These are phyloP conservation scores for Candida dajiaensis DNA, from an alignment of 805 yeast species.

Conservation along the genomic window DNA sequence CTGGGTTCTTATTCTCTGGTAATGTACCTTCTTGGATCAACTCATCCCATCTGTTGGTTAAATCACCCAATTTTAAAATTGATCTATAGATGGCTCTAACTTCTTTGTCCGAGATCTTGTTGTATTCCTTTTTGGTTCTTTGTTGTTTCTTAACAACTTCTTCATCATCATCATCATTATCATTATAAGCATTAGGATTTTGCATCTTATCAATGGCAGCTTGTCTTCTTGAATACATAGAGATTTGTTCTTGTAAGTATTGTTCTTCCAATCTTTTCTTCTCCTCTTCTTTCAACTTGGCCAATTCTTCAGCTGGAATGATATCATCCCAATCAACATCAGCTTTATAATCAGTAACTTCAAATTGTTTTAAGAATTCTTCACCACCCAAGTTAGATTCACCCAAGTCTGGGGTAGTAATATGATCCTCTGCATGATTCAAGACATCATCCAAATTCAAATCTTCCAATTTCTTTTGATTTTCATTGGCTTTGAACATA, in stretches of 20 bases:
- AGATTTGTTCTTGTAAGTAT: slow-evolving; percentile 82
- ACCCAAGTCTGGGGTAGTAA: slow-evolving; percentile 92
- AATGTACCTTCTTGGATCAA: slow-evolving; percentile 86
- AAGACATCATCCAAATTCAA: slow-evolving; percentile 93
- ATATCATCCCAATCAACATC: slow-evolving; percentile 99
- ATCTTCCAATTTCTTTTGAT: slow-evolving; percentile 92
- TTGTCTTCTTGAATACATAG: slow-evolving; percentile 76
- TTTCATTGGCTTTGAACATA: slow-evolving; percentile 93
- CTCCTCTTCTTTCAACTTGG: slow-evolving; percentile 86
- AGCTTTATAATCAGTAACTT: slow-evolving; percentile 97
- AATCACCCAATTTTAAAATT: slow-evolving; percentile 75
- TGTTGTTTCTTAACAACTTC: slow-evolving; percentile 29
- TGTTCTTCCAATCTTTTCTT: slow-evolving; percentile 80
- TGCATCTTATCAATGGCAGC: slow-evolving; percentile 62
- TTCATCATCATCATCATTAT: slow-evolving; percentile 34
- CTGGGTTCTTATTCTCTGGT: slow-evolving; percentile 79
- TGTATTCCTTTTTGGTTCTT: slow-evolving; percentile 37
- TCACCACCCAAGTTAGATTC: slow-evolving; percentile 98
- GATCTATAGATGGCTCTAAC: slow-evolving; percentile 81
- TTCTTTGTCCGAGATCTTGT: slow-evolving; percentile 75
- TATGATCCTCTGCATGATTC: slow-evolving; percentile 95
- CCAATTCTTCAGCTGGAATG: slow-evolving; percentile 90
- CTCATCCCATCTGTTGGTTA: slow-evolving; percentile 72
- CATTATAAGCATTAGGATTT: slow-evolving; percentile 37
- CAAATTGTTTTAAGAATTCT: slow-evolving; percentile 94